These are phyloP conservation scores for Penicillium paneum DNA, from an alignment of 2,329 filamentous ascomycete genomes.

Conservation along the genomic window DNA sequence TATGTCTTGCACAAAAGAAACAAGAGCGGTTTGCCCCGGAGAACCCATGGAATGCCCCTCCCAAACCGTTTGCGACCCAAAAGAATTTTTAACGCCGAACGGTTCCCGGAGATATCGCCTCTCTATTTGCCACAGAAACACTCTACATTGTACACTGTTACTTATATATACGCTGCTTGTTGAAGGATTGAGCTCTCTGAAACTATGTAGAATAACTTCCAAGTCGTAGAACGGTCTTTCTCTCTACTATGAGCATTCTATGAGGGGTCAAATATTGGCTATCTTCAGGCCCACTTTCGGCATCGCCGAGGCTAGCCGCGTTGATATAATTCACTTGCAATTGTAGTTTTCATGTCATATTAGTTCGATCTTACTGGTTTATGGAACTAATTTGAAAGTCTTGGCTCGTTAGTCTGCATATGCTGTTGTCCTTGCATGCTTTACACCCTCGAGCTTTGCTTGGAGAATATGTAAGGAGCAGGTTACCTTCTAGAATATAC, in stretches of 20 bases:
- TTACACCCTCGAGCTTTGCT: background rate
- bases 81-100: slow-evolving; percentile 21
- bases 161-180: background rate
- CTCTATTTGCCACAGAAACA: slow-evolving; percentile 1
- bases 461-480: background rate
- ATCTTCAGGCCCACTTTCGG: slow-evolving; percentile 12
- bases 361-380: background rate
- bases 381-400: background rate
- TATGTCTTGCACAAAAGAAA: background rate
- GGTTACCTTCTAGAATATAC: background rate
- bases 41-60: background rate
- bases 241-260: slow-evolving; percentile 3
- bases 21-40: slow-evolving; percentile 19
- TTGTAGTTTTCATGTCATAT: background rate
- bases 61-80: slow-evolving; percentile 1
- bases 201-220: background rate
- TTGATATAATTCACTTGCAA: background rate
- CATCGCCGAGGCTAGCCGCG: slow-evolving; percentile 16
- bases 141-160: background rate
- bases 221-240: background rate
- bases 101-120: slow-evolving; percentile 6
- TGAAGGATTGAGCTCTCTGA: background rate
- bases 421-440: background rate
- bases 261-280: slow-evolving; percentile 4
- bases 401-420: background rate